Base-by-base conservation (phyloP, 495 filamentous ascomycete species). In the Niebla homalea region DNA sequence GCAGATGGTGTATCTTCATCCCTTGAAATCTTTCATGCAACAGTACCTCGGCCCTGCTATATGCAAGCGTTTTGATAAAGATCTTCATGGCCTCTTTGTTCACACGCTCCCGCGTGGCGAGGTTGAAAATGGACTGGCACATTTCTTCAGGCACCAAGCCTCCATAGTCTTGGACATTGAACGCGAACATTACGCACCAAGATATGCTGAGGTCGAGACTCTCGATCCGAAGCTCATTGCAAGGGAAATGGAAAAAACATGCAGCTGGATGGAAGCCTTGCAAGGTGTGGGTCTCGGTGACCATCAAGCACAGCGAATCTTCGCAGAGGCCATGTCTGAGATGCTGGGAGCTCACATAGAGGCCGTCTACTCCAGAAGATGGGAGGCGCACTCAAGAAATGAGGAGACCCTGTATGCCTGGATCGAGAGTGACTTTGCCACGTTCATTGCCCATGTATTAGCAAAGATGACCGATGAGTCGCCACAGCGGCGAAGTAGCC, bases 231-330 rank as follows among this genome's bases (percentile, higher is more conserved):
- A 50, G 35, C 36, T 57, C 12, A 16, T 36, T 18, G n/a, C 25
- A 26, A 48, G 29, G 18, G 45, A 48, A 48, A 51, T 43, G 14
- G 37, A 45, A 41, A 51, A 47, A 19, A 51, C 50, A 22, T 60
- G 80, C 19, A 66, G 70, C 29, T 63, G 87, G 16, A 66, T 85
- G 16, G 71, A 76, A 32, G 74, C 76, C 21, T 65, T 93, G 15
- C 71, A 81, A 48, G 74, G 77, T 21, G 80, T 89, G 7, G 89
- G 87, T 0, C 62, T 94, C 45, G 85, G 79, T 10, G 83, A 82
- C 7, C 80, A 85, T 52, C 74, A 72, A 48, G 85, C 85, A 44
- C 84, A 89, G 59, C 74, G 82, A 40, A 72, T 84, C 12, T 87
- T 92, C 55, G 87, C 84, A 20, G 71, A 80, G 51, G 73, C 87